Evolutionary conservation across 345 rosid species (phyloP).

Genomic region (Rhodamnia argentea): DNA sequence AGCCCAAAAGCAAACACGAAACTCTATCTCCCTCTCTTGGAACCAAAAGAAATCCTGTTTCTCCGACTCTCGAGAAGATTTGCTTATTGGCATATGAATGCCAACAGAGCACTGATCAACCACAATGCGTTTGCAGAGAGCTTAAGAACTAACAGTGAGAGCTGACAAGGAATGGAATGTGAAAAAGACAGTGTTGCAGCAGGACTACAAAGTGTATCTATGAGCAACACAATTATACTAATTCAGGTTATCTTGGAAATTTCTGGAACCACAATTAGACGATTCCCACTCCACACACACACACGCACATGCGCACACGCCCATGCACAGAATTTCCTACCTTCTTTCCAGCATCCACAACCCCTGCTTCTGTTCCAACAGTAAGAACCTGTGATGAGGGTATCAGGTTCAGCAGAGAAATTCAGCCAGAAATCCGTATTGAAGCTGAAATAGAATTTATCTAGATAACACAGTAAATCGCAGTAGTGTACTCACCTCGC

Average conservation of each 20-base stretch:
- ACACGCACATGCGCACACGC: not conserved
- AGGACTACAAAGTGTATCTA: not conserved
- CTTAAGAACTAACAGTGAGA: not conserved
- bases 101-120: not conserved
- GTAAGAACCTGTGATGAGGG: conserved; percentile 37
- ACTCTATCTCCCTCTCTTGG: not conserved
- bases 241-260: not conserved
- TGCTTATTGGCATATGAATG: fast-evolving
- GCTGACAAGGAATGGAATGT: not conserved
- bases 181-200: not conserved
- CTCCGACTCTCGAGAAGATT: not conserved
- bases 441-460: not conserved
- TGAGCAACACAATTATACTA: not conserved
- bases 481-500: conserved; percentile 46
- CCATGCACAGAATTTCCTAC: conserved; percentile 10
- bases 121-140: not conserved
- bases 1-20: not conserved
- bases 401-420: not conserved
- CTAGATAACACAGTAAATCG: not conserved
- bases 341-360: conserved; percentile 71
- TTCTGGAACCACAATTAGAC: not conserved
- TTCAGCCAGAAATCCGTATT: not conserved
- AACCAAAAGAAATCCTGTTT: not conserved
- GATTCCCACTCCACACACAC: not conserved
- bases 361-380: conserved; percentile 63